A percentile compares a stretch with the other conserved stretches of the same genome.
Evolutionary conservation across 2,329 filamentous ascomycete species (phyloP).

Genomic region (Periconia sp.): DNA sequence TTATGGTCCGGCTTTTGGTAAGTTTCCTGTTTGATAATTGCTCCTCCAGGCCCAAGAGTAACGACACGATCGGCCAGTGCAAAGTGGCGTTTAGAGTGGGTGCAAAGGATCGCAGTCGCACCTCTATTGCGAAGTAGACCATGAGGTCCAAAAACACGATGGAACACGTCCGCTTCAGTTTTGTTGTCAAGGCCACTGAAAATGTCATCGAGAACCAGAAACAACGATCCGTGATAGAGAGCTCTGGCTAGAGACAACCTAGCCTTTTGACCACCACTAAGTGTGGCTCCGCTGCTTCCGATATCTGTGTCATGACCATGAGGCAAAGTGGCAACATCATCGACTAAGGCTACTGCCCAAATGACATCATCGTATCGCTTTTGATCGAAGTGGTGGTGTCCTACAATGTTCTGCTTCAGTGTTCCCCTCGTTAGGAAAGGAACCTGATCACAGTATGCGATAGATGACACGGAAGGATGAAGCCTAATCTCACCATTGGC

Average conservation of each 20-base stretch:
- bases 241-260: constrained; percentile 57
- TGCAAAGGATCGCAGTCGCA: constrained; percentile 22
- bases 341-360: constrained; percentile 5
- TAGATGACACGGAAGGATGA: constrained; percentile 6
- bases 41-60: too few relatives aligned
- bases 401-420: constrained; percentile 20
- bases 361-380: constrained; percentile 21
- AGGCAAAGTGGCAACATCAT: constrained; percentile 12
- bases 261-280: constrained; percentile 59
- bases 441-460: constrained; percentile 50
- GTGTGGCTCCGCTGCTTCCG: constrained; percentile 54
- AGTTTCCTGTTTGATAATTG: too few relatives aligned
- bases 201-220: constrained; percentile 57
- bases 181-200: constrained; percentile 55
- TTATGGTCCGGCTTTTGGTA: too few relatives aligned
- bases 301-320: constrained; percentile 47
- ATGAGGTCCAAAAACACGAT: constrained; percentile 47
- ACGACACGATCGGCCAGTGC: constrained; percentile 18
- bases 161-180: constrained; percentile 54
- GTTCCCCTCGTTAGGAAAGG: constrained; percentile 29
- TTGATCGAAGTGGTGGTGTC: constrained; percentile 8
- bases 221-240: constrained; percentile 51
- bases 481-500: constrained; percentile 25
- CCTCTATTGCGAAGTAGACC: constrained; percentile 48
- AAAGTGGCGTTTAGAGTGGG: constrained; percentile 15